Conservation (phyloP, 176 grass and related monocot species). For the Pharus latifolius region DNA sequence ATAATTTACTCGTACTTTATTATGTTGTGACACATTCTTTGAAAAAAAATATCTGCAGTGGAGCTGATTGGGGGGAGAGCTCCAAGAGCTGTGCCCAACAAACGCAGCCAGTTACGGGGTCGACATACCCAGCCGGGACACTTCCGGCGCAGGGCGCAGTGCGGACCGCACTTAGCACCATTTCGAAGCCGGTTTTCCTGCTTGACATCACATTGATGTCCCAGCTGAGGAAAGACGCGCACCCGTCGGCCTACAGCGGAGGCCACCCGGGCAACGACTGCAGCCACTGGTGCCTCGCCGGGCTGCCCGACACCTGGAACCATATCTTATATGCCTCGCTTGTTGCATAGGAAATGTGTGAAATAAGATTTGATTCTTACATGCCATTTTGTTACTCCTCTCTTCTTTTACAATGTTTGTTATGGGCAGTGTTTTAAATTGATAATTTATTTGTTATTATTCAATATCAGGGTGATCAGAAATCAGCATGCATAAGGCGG, state of each 20-base stretch:
- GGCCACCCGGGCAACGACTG: slow-evolving; percentile 75
- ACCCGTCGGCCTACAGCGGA: slow-evolving; percentile 80
- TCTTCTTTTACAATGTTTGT: background rate
- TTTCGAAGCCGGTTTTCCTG: slow-evolving; percentile 72
- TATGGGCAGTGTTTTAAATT: background rate
- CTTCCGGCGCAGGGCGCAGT: slow-evolving; percentile 51
- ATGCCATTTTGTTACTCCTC: background rate
- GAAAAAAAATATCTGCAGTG: slow-evolving; percentile 11
- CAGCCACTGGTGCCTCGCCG: slow-evolving; percentile 97
- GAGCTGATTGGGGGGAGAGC: slow-evolving; percentile 57
- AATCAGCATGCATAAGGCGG: too few species aligned
- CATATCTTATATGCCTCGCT: slow-evolving; percentile 72
- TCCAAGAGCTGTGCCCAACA: slow-evolving; percentile 45
- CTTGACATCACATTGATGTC: slow-evolving; percentile 91
- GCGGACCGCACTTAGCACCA: slow-evolving; percentile 31
- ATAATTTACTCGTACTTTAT: too few species aligned
- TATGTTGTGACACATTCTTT: background rate
- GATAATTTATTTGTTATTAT: background rate
- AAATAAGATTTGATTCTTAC: background rate
- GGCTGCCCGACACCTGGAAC: slow-evolving; percentile 92
- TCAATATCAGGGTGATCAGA: background rate
- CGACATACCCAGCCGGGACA: slow-evolving; percentile 43
- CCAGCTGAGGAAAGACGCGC: slow-evolving; percentile 79
- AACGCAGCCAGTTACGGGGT: slow-evolving; percentile 49
- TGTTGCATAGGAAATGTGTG: background rate